Base-by-base conservation (phyloP, 2,329 filamentous ascomycete genomes). In the Sporothrix protearum region DNA sequence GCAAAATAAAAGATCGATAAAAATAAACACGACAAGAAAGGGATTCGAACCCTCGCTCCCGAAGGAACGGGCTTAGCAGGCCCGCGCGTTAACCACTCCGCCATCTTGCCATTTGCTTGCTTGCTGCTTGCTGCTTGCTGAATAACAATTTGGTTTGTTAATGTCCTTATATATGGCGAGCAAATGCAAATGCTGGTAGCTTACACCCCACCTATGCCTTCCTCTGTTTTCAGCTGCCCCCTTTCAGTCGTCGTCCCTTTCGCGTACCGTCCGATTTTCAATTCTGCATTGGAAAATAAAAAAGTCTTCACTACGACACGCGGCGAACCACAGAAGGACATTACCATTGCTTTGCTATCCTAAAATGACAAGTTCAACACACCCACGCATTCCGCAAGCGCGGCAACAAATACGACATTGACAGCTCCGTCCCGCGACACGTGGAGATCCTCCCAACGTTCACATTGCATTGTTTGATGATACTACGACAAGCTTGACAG, bases 71-170 rank as follows among this genome's bases (percentile, higher is more conserved):
- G 67, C 67, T 69, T 69, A 57, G 67, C 51, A 69, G 67, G 67
- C 67, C 67, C 67, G 67, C 67, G 67, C 51, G 67, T 69, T 69
- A 69, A 69, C 67, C 67, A 69, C 51, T 69, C 66, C 66, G 66
- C 66, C 66, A 68, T 68, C 47, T 68, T 68, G 66, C 66, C 66
- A 39, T 51, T 67, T 22, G 2, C 45, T 51, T 30, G 39, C 63
- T 47, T 39, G 6, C n/a, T 53, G 64, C 47, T n/a, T n/a, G n/a
- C n/a, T n/a, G n/a, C n/a, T n/a, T 68, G 47, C 28, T 68, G n/a
- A 12, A 8, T 68, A 16, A 8, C 22, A 68, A 53, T 22, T 53
- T 22, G 3, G 2, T 6, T 8, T 8, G 2, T 10, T 68, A 53
- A 3, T 36, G 6, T 2, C 16, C 12, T 4, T 66, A 68, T 22